Conservation (phyloP, 306 rosid genomes). For the Macrotyloma uniflorum region DNA sequence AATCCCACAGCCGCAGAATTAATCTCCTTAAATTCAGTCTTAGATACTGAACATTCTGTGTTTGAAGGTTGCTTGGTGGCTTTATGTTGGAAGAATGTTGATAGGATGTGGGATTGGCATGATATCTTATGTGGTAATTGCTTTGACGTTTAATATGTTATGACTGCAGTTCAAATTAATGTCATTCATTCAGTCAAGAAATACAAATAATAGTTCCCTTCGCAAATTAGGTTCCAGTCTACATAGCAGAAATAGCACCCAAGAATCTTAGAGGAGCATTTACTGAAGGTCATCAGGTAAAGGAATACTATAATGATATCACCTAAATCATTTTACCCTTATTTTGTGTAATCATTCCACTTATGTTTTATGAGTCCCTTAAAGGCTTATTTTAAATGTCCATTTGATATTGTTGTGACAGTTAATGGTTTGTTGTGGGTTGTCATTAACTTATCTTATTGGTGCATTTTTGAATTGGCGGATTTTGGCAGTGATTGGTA, state of each 20-base stretch:
- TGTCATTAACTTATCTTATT: slow-evolving; percentile 59
- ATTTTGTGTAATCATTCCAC: background rate
- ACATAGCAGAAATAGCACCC: slow-evolving; percentile 77
- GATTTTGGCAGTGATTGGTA: slow-evolving; percentile 60
- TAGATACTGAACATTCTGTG: slow-evolving; percentile 31
- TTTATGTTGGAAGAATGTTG: slow-evolving; percentile 76
- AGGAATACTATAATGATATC: background rate
- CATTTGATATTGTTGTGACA: slow-evolving; percentile 38
- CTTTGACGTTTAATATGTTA: slow-evolving; percentile 18
- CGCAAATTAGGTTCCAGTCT: slow-evolving; percentile 64
- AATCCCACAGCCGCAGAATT: no score
- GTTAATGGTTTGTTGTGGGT: slow-evolving; percentile 68
- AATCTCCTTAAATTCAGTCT: background rate
- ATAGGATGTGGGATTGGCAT: slow-evolving; percentile 88
- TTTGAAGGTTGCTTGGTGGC: slow-evolving; percentile 71
- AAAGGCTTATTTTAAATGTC: no score
- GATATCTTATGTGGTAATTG: slow-evolving; percentile 79
- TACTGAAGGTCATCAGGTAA: slow-evolving; percentile 68
- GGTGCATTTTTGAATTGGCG: slow-evolving; percentile 68
- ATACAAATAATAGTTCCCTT: background rate
- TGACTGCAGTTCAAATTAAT: slow-evolving; percentile 8
- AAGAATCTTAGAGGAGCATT: slow-evolving; percentile 76
- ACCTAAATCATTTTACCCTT: background rate
- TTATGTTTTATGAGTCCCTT: no score
- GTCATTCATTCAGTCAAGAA: background rate